Evolutionary conservation across 176 grass and related monocot species (phyloP).

Genomic region (barley (Hordeum vulgare)): MorexV3_pseudomolecules_assembly NC_058519.1:355956481-355956980

Average conservation of each 20-base stretch:
- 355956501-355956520: conserved; percentile 11
- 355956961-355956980: conserved; percentile 22
- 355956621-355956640: not conserved
- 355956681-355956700: not conserved
- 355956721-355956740: not conserved
- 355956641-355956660: not conserved
- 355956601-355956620: not conserved
- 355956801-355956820: not conserved
- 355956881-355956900: not conserved
- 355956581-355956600: not conserved
- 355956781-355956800: not conserved
- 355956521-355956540: conserved; percentile 22
- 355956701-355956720: not conserved
- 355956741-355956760: not conserved
- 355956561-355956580: not conserved
- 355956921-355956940: conserved; percentile 7
- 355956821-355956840: not conserved
- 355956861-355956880: not conserved
- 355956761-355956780: not conserved
- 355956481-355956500: conserved; percentile 12
- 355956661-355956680: not conserved
- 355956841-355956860: not conserved
- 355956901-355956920: not conserved
- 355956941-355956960: conserved; percentile 8
- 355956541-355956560: conserved; percentile 15